Conservation (phyloP, 768 basidiomycete species). For the Naganishia vaughanmartiniae region DNA sequence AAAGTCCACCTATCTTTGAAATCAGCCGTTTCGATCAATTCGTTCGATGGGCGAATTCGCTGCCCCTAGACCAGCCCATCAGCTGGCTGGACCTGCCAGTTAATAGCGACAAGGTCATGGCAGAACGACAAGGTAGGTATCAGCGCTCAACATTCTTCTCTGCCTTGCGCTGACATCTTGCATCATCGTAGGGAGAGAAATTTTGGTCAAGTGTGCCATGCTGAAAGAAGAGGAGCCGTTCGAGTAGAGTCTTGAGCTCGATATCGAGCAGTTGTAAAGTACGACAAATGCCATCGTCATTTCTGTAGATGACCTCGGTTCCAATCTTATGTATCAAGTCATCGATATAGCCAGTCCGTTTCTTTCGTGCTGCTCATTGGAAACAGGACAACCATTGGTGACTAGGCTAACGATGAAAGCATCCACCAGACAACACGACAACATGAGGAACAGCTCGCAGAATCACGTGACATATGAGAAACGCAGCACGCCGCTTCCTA, state of each 20-base stretch:
- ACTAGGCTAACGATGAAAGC: too few relatives aligned
- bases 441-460: too few relatives aligned
- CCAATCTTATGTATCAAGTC: background rate
- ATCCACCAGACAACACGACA: too few relatives aligned
- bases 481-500: too few relatives aligned
- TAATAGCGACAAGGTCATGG: conserved; percentile 87
- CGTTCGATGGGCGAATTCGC: conserved; percentile 77
- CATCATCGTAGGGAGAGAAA: background rate
- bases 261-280: background rate
- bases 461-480: too few relatives aligned
- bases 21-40: conserved; percentile 89
- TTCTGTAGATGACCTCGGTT: background rate
- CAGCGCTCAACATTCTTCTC: background rate
- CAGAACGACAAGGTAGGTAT: conserved; percentile 74
- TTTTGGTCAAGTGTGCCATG: conserved; percentile 14
- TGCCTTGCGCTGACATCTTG: background rate
- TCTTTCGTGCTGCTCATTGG: too few relatives aligned
- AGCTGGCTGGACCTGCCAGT: conserved; percentile 91
- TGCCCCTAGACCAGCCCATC: conserved; percentile 91
- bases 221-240: background rate
- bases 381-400: too few relatives aligned
- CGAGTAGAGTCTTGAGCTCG: background rate
- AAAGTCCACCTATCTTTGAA: conserved; percentile 56
- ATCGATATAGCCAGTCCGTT: too few relatives aligned
- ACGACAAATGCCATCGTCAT: background rate